phyloP scores from a whole-genome alignment of 2,329 filamentous ascomycete genomes.

The Botrytis fabae region DNA sequence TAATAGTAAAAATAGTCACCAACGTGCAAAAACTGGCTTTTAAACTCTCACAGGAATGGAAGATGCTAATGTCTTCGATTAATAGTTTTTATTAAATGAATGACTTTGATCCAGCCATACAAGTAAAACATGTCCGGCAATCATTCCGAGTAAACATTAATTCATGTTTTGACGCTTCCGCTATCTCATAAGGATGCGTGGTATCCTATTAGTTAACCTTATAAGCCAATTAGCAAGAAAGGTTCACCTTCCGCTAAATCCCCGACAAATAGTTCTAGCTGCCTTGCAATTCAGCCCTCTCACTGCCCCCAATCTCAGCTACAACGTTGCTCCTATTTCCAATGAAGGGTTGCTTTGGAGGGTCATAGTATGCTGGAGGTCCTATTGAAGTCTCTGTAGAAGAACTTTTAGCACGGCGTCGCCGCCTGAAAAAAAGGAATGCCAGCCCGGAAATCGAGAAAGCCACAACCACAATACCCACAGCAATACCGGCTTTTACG shows the following conservation, averaged over 20 bases:
- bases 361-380: neutral
- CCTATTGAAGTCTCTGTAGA: neutral
- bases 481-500: constrained; percentile 13
- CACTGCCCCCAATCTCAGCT: neutral
- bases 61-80: neutral
- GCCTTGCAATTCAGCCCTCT: constrained; percentile 7
- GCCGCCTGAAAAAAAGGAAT: neutral
- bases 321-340: neutral
- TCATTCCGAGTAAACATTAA: neutral
- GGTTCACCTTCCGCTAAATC: neutral
- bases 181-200: too few species aligned
- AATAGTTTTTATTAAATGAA: neutral
- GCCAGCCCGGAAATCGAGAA: neutral
- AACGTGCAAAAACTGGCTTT: neutral
- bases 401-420: neutral
- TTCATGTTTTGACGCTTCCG: neutral
- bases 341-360: neutral
- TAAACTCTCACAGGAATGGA: neutral
- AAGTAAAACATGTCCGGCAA: neutral
- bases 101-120: neutral
- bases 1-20: neutral
- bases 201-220: neutral
- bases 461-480: neutral
- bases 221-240: neutral
- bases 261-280: neutral